These are phyloP conservation scores for Argentina anserina DNA, from an alignment of 306 rosid genomes.

Conservation along the genomic window DNA sequence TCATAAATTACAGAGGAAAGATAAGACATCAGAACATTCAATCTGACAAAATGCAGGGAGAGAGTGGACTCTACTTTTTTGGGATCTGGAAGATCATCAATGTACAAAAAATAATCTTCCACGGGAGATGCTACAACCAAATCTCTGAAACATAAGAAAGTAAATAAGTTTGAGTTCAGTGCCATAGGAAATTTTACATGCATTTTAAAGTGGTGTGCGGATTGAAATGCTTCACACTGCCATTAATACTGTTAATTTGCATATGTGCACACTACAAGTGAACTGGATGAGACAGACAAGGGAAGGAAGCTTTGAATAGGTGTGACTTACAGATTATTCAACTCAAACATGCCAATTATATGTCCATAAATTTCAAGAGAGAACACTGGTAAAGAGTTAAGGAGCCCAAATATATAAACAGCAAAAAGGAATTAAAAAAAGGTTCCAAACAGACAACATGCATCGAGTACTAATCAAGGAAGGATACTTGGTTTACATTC, in stretches of 20 bases:
- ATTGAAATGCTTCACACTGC: neutral
- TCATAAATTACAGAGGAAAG: constrained; percentile 27
- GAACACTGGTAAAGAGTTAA: constrained; percentile 67
- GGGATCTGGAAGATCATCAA: constrained; percentile 60
- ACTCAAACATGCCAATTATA: constrained; percentile 96
- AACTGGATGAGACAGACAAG: constrained; percentile 17
- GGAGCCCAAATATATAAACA: constrained; percentile 32
- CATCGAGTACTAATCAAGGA: constrained; percentile 24
- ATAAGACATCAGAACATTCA: constrained; percentile 11
- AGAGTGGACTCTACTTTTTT: constrained; percentile 54
- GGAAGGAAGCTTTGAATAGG: constrained; percentile 5
- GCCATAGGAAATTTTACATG: neutral
- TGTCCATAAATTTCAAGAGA: constrained; percentile 91
- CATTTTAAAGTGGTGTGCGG: neutral
- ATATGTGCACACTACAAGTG: constrained; percentile 14
- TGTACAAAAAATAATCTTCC: constrained; percentile 86
- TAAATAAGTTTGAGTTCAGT: constrained; percentile 10
- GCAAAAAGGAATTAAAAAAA: constrained; percentile 21
- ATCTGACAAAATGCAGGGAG: constrained; percentile 9
- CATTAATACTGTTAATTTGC: constrained; percentile 14
- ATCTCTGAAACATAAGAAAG: constrained; percentile 59
- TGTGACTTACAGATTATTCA: constrained; percentile 78
- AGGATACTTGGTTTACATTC: constrained; percentile 95
- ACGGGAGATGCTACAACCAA: constrained; percentile 93
- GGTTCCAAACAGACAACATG: constrained; percentile 18